These are phyloP conservation scores for Paspalum notatum DNA, from an alignment of 176 grass and related monocot genomes.

Conservation along the genomic window DNA sequence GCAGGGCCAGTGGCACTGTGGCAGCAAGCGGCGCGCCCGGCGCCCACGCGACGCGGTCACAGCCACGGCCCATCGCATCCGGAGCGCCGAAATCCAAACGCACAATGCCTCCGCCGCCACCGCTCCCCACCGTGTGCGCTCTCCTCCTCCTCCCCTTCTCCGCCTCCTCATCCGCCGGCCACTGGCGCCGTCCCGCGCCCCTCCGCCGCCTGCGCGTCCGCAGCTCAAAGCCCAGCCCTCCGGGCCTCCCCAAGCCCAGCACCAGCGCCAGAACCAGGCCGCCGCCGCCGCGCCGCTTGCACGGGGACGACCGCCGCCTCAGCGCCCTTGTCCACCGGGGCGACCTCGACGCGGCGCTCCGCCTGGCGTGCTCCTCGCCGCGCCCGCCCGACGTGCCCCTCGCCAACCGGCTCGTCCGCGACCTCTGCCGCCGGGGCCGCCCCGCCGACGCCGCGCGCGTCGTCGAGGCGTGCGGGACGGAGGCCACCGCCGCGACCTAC, in stretches of 20 bases:
- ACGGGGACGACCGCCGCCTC: slow-evolving; percentile 48
- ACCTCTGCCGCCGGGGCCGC: slow-evolving; percentile 69
- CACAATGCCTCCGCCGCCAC: slow-evolving; percentile 41
- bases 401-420: slow-evolving; percentile 67
- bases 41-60: slow-evolving; percentile 35
- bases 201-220: slow-evolving; percentile 27
- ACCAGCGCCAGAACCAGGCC: background rate
- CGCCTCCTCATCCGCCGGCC: slow-evolving; percentile 21
- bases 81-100: slow-evolving; percentile 45
- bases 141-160: slow-evolving; percentile 31
- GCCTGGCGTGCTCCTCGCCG: slow-evolving; percentile 44
- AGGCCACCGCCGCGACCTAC: slow-evolving; percentile 67
- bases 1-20: background rate
- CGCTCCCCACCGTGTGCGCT: slow-evolving; percentile 37
- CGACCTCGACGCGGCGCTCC: slow-evolving; percentile 64
- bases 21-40: slow-evolving; percentile 3
- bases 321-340: slow-evolving; percentile 59
- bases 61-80: slow-evolving; percentile 36
- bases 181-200: background rate
- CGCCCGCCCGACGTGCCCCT: slow-evolving; percentile 48
- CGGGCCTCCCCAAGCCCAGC: slow-evolving; percentile 21
- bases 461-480: slow-evolving; percentile 55
- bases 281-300: slow-evolving; percentile 36
- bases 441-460: slow-evolving; percentile 54
- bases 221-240: slow-evolving; percentile 30